phyloP scores from a whole-genome alignment of 108 stramenopile species.

The Nitzschia putrida region DNA sequence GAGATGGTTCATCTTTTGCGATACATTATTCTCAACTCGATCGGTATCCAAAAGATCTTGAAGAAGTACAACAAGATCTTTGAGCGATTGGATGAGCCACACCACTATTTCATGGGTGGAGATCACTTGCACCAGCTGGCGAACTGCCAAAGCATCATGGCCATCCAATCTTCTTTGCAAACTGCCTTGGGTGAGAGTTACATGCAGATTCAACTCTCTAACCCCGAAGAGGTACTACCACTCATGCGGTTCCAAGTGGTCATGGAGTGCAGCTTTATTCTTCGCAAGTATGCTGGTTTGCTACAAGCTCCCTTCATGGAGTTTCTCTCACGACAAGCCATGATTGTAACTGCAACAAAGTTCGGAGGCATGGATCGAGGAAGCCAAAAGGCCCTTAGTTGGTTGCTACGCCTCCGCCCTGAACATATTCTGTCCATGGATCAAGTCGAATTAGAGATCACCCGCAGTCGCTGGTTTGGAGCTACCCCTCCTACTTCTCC shows the following conservation, averaged over 20 bases:
- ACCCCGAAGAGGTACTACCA: slow-evolving; percentile 23
- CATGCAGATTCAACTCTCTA: slow-evolving; percentile 6
- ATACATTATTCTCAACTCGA: slow-evolving; percentile 63
- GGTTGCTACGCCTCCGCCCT: slow-evolving; percentile 51
- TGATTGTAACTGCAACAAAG: slow-evolving; percentile 51
- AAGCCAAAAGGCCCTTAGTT: slow-evolving; percentile 45
- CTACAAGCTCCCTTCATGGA: slow-evolving; percentile 53
- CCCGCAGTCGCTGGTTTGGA: slow-evolving; percentile 35
- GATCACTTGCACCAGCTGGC: slow-evolving; percentile 55
- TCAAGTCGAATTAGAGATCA: slow-evolving; percentile 34
- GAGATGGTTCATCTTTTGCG: slow-evolving; percentile 63
- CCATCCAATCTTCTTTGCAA: slow-evolving; percentile 55
- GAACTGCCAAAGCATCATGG: slow-evolving; percentile 47
- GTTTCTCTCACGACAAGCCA: slow-evolving; percentile 53
- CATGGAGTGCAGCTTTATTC: slow-evolving; percentile 43
- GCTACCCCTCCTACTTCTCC: not conserved
- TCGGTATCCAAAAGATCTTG: slow-evolving; percentile 67
- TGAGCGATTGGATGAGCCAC: slow-evolving; percentile 26
- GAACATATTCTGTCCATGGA: slow-evolving; percentile 46
- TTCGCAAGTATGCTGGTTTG: slow-evolving; percentile 45
- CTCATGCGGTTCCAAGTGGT: slow-evolving; percentile 48
- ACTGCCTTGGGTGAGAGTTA: slow-evolving; percentile 44
- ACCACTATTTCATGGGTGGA: slow-evolving; percentile 24
- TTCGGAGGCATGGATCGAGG: slow-evolving; percentile 56
- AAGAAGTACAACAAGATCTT: slow-evolving; percentile 68